phyloP scores from a whole-genome alignment of 2,329 filamentous ascomycete genomes.

The Cladorrhinum sp. region DNA sequence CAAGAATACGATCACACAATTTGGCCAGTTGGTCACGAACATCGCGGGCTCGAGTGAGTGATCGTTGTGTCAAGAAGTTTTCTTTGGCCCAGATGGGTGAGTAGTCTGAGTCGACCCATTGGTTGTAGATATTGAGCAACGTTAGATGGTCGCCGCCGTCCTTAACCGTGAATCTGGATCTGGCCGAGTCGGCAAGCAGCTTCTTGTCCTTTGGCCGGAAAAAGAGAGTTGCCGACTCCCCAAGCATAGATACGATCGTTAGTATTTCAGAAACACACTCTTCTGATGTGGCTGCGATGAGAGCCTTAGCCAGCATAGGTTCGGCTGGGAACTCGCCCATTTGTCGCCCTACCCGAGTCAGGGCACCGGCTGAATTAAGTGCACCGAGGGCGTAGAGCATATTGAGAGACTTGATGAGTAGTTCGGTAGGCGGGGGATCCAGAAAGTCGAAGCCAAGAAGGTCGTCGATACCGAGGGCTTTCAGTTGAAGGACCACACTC shows the following conservation, averaged over 20 bases:
- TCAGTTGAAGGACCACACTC: conserved; percentile 78
- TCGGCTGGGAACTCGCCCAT: conserved; percentile 96
- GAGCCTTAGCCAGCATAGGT: conserved; percentile 84
- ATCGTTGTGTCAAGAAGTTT: conserved; percentile 90
- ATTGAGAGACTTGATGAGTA: conserved; percentile 83
- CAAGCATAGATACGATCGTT: conserved; percentile 90
- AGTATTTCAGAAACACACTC: conserved; percentile 93
- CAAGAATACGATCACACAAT: conserved; percentile 81
- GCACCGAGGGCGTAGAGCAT: conserved; percentile 88
- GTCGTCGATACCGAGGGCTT: conserved; percentile 88
- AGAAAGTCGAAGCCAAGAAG: conserved; percentile 94
- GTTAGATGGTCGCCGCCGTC: conserved; percentile 89
- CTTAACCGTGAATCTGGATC: conserved; percentile 82
- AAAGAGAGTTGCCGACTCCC: conserved; percentile 84
- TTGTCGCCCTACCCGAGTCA: conserved; percentile 87
- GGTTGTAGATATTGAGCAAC: conserved; percentile 88
- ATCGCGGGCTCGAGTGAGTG: conserved; percentile 83
- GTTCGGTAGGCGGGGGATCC: conserved; percentile 86
- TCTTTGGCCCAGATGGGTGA: conserved; percentile 83
- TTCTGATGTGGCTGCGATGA: conserved; percentile 83
- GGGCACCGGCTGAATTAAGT: conserved; percentile 79
- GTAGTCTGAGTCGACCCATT: conserved; percentile 92
- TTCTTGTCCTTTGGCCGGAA: conserved; percentile 97
- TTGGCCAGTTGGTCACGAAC: conserved; percentile 90
- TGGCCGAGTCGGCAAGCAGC: conserved; percentile 87